Base-by-base conservation (phyloP, 768 basidiomycete species). In the Trametes elegans region DNA sequence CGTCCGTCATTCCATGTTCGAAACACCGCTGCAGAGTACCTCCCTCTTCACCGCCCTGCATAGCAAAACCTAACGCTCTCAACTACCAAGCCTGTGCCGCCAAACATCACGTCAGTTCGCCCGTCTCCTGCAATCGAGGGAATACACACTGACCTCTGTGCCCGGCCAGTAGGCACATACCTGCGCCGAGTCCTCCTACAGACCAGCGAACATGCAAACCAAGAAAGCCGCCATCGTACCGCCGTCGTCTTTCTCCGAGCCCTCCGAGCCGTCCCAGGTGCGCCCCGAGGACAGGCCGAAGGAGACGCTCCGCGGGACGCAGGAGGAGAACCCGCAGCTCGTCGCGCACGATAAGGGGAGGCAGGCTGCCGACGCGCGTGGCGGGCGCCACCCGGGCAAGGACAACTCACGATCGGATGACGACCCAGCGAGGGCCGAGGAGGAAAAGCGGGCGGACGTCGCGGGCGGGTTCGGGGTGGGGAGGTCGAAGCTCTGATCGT, bases 321-420 rank as follows among this genome's bases (percentile, higher is more conserved):
- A 70, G 60, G 68, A 64, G 59, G 69, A 70, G 66, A 69, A 72
- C 60, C 67, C 69, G 40, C 70, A 70, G 63, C 49, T 66, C 27
- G 52, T 65, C 29, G 62, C 58, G 51, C 61, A 64, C 24, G 32
- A 34, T 41, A 50, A 24, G 49, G 55, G 62, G 13, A 24, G 42
- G 35, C 62, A 58, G 43, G 42, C 54, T 19, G 55, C 13, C 13
- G 57, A 57, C 48, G 41, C 13, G 7, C 32, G 49, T 26, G 38
- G 24, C 11, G 16, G 35, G 0, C 29, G n/a, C 19, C 28, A 7
- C 13, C 27, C 32, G 18, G 26, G 31, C 39, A 23, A 14, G 31
- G 44, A 21, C 18, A 31, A 36, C n/a, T n/a, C n/a, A n/a, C n/a
- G n/a, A n/a, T n/a, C n/a, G 28, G 39, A 40, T 13, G 49, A 34